A percentile compares a stretch with the other conserved stretches of the same genome.
phyloP scores from a whole-genome alignment of 2,329 filamentous ascomycete genomes.

The Basipetospora chlamydospora region DNA sequence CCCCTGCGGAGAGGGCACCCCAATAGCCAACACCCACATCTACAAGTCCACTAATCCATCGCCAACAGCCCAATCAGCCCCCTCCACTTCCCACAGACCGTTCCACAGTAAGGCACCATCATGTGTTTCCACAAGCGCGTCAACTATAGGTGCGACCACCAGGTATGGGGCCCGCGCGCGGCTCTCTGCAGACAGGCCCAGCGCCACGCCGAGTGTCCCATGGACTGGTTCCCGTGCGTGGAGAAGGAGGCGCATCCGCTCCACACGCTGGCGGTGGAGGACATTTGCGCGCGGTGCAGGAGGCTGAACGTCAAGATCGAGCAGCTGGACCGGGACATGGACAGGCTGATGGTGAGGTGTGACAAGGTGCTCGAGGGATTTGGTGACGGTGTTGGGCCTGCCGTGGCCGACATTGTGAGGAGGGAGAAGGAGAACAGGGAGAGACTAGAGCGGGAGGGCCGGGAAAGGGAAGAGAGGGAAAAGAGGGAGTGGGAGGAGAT shows the following conservation, averaged over 20 bases:
- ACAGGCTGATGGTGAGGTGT: background rate
- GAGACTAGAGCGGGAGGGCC: too few relatives aligned
- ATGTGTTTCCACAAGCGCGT: constrained; percentile 12
- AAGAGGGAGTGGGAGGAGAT: too few relatives aligned
- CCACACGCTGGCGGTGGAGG: background rate
- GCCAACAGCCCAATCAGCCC: background rate
- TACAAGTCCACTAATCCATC: too few relatives aligned
- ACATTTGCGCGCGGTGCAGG: background rate
- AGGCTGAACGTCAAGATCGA: background rate
- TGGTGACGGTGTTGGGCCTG: background rate
- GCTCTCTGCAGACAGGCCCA: too few relatives aligned
- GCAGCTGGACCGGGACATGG: background rate
- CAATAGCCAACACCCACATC: too few relatives aligned
- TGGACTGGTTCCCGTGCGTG: background rate
- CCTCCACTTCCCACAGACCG: background rate
- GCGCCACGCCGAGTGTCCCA: too few relatives aligned
- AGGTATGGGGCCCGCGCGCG: too few relatives aligned
- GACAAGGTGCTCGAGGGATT: too few relatives aligned
- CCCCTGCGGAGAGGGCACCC: too few relatives aligned
- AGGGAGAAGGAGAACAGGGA: background rate
- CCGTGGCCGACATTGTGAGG: background rate
- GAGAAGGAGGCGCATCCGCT: background rate
- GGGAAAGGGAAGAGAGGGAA: too few relatives aligned
- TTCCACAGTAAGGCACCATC: background rate
- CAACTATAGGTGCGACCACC: constrained; percentile 11